Percentiles rank a stretch among this genome's conserved stretches.
phyloP scores from a whole-genome alignment of 495 filamentous ascomycete genomes.

The Penicillium macrosclerotiorum region DNA sequence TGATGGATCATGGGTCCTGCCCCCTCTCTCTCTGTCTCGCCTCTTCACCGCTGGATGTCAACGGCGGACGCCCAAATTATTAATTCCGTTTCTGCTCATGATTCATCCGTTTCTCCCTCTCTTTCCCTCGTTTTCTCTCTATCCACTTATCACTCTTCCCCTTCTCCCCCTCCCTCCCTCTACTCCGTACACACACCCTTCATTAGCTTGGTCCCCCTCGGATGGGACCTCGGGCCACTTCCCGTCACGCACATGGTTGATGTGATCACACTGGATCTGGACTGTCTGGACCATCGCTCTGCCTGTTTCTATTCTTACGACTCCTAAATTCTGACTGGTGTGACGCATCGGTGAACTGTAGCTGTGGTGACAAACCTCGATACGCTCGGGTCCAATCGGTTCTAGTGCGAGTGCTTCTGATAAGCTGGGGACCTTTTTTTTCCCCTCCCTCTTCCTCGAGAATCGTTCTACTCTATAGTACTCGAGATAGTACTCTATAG shows the following conservation, averaged over 20 bases:
- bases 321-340: no score
- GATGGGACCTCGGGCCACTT: slow-evolving; percentile 21
- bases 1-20: slow-evolving; percentile 23
- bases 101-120: slow-evolving; percentile 3
- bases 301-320: no score
- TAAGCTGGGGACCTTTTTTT: not conserved
- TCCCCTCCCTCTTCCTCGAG: not conserved
- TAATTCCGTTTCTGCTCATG: slow-evolving; percentile 2
- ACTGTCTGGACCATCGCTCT: not conserved
- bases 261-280: slow-evolving; percentile 2
- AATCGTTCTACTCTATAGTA: slow-evolving; percentile 1
- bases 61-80: slow-evolving; percentile 9
- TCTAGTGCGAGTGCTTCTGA: not conserved
- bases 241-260: slow-evolving; percentile 15
- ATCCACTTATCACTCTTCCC: no score
- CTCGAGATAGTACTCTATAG: not conserved
- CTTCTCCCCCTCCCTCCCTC: not conserved
- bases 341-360: no score
- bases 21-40: not conserved
- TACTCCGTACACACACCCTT: not conserved
- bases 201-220: slow-evolving; percentile 2
- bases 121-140: no score
- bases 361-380: no score
- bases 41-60: slow-evolving; percentile 28
- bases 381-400: no score